Conservation (phyloP, 2,329 filamentous ascomycete genomes). For the Alternaria rosae region DNA sequence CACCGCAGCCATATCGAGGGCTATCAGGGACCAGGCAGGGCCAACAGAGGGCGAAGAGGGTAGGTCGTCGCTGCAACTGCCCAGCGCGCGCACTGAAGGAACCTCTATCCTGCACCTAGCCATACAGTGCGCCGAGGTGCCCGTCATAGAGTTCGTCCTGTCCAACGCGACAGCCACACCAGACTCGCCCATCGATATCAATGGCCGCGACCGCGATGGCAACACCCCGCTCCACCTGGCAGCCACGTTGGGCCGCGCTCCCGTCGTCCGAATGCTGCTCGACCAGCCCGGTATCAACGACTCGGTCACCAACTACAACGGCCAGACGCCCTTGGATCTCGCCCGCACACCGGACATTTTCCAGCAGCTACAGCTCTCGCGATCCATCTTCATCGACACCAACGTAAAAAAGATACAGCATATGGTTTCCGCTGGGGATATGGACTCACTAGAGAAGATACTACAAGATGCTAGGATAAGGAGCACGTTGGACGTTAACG, state of each 20-base stretch:
- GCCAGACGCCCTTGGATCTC: conserved; percentile 85
- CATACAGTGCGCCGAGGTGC: conserved; percentile 91
- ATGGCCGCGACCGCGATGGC: conserved; percentile 88
- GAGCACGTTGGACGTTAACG: conserved; percentile 90
- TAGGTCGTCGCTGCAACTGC: conserved; percentile 57
- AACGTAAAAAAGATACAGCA: conserved; percentile 86
- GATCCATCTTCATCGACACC: conserved; percentile 86
- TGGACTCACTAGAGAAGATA: conserved; percentile 78
- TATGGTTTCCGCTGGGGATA: conserved; percentile 74
- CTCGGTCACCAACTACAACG: conserved; percentile 81
- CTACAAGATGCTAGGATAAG: conserved; percentile 86
- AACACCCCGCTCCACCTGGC: conserved; percentile 94
- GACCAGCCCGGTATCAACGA: conserved; percentile 88
- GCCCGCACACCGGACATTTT: conserved; percentile 94
- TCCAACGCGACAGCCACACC: conserved; percentile 61
- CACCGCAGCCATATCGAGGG: conserved; percentile 86
- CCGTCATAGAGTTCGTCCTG: conserved; percentile 93
- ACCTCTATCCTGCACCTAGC: conserved; percentile 92
- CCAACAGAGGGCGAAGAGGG: conserved; percentile 60
- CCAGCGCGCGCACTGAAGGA: conserved; percentile 67
- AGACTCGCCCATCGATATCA: conserved; percentile 79
- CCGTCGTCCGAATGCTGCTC: conserved; percentile 83
- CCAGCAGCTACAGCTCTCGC: conserved; percentile 88
- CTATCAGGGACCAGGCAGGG: conserved; percentile 70
- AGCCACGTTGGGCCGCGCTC: conserved; percentile 78